Evolutionary conservation across 192 early-diverging fungal species (phyloP).

Genomic region (Umbelopsis vinacea): DNA sequence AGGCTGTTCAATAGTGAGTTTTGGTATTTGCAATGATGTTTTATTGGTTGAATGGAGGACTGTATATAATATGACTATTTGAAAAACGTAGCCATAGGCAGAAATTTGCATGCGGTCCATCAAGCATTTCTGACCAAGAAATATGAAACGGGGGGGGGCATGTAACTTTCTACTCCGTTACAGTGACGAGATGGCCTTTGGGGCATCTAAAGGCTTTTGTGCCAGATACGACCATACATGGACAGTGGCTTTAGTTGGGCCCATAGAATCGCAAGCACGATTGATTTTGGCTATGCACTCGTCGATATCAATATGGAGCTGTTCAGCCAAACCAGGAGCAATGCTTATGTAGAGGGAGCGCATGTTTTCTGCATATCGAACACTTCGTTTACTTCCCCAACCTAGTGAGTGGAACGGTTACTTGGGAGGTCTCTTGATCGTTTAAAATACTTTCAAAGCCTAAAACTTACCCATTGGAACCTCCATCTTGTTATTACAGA

Average conservation of each 20-base stretch:
- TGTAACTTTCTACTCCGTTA: neutral
- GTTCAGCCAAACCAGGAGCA: neutral
- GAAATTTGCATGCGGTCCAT: neutral
- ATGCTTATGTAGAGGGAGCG: neutral
- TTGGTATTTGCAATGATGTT: too few species aligned
- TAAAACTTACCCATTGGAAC: neutral
- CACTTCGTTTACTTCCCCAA: conserved; percentile 2
- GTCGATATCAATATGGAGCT: neutral
- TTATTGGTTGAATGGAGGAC: too few species aligned
- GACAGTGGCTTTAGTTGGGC: conserved; percentile 13
- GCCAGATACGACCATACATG: neutral
- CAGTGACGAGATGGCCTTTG: neutral
- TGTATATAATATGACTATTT: neutral
- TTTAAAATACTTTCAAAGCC: too few species aligned
- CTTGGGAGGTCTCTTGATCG: too few species aligned
- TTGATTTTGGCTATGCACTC: neutral
- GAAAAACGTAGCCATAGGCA: neutral
- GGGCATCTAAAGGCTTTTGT: neutral
- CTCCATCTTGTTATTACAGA: neutral
- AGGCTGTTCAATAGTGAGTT: too few species aligned
- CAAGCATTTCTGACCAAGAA: neutral
- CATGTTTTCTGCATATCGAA: conserved; percentile 1
- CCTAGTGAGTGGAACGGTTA: neutral
- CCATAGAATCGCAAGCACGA: neutral
- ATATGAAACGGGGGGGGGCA: neutral